These are phyloP conservation scores for Stagonosporopsis vannaccii DNA, from an alignment of 2,329 filamentous ascomycete genomes.

Conservation along the genomic window DNA sequence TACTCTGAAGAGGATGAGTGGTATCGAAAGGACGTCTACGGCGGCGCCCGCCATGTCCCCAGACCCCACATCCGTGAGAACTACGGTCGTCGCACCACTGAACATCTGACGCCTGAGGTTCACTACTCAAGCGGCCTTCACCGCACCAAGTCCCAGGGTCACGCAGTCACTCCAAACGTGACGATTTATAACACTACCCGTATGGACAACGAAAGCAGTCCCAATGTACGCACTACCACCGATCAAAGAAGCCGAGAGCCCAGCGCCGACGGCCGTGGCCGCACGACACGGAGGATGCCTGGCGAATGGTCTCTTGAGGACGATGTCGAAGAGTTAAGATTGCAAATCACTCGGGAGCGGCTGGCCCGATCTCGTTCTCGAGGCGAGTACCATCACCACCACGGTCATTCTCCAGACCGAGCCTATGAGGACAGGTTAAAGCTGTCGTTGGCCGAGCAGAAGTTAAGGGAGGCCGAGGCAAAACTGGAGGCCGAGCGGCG, in stretches of 20 bases:
- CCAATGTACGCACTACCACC: constrained; percentile 38
- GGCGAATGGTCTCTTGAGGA: constrained; percentile 47
- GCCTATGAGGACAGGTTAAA: constrained; percentile 40
- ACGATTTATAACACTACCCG: constrained; percentile 57
- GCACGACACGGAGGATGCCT: constrained; percentile 34
- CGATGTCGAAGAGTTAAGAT: constrained; percentile 42
- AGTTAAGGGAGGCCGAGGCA: constrained; percentile 47
- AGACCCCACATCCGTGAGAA: constrained; percentile 22
- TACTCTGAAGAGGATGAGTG: constrained; percentile 39
- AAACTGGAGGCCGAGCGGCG: constrained; percentile 44
- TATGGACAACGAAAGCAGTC: constrained; percentile 47
- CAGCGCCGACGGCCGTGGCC: constrained; percentile 42
- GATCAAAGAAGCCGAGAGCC: constrained; percentile 38
- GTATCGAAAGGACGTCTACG: constrained; percentile 30
- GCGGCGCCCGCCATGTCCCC: constrained; percentile 45
- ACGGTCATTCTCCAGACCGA: constrained; percentile 26
- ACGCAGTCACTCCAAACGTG: constrained; percentile 53
- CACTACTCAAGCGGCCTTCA: constrained; percentile 47
- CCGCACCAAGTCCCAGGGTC: constrained; percentile 55
- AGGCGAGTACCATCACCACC: constrained; percentile 32
- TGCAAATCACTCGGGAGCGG: constrained; percentile 34
- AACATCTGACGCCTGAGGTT: constrained; percentile 41
- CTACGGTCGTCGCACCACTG: constrained; percentile 36
- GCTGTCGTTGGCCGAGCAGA: constrained; percentile 44
- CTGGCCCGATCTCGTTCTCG: constrained; percentile 34